Evolutionary conservation across 2,329 filamentous ascomycete genomes (phyloP).

Genomic region (Trichoderma sp.): DNA sequence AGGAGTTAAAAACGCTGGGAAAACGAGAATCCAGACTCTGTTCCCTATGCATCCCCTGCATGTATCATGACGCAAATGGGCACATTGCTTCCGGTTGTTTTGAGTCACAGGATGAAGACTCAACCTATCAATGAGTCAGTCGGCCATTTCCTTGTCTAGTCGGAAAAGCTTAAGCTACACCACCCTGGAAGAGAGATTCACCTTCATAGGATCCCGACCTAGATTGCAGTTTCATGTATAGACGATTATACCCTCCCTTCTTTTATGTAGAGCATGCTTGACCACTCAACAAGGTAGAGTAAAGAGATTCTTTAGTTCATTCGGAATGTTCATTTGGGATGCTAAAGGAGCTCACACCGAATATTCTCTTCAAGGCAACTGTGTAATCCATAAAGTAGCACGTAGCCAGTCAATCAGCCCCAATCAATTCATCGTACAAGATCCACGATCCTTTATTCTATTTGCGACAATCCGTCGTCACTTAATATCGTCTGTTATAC

Average conservation of each 20-base stretch:
- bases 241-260: background rate
- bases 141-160: background rate
- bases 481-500: background rate
- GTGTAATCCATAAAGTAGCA: background rate
- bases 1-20: background rate
- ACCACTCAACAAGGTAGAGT: background rate
- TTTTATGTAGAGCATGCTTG: background rate
- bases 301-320: background rate
- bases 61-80: background rate
- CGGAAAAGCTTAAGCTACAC: background rate
- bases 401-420: background rate
- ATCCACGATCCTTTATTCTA: background rate
- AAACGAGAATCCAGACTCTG: too few relatives aligned
- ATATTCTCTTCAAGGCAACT: background rate
- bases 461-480: background rate
- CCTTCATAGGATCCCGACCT: background rate
- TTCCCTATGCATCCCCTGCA: too few relatives aligned
- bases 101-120: background rate
- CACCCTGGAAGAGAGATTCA: background rate
- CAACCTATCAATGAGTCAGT: background rate
- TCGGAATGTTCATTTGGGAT: background rate
- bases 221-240: background rate
- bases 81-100: accelerated
- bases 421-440: background rate
- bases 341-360: accelerated